Evolutionary conservation across 2,329 filamentous ascomycete genomes (phyloP).

Genomic region (Metarhizium humberi): DNA sequence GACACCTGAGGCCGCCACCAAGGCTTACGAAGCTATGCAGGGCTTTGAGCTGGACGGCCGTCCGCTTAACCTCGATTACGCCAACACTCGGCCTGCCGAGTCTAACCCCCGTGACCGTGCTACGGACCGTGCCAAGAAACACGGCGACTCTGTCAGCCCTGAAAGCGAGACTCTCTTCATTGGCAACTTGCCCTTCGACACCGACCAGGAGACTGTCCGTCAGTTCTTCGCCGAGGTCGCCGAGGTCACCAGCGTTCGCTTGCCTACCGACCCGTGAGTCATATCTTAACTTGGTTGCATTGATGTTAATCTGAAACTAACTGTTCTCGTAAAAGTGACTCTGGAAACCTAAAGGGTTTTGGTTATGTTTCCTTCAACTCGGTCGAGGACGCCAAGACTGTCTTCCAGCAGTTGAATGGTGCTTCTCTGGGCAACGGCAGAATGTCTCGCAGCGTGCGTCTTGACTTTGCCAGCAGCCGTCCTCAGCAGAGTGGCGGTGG

Average conservation of each 20-base stretch:
- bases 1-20: constrained; percentile 55
- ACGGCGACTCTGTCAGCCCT: constrained; percentile 70
- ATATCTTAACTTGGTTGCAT: neutral
- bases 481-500: constrained; percentile 47
- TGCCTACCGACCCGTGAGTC: constrained; percentile 72
- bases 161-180: constrained; percentile 84
- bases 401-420: constrained; percentile 62
- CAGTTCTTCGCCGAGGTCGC: constrained; percentile 66
- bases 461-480: constrained; percentile 71
- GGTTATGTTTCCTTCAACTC: constrained; percentile 81
- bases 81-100: constrained; percentile 53
- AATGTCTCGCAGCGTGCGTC: constrained; percentile 63
- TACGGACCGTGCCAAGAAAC: constrained; percentile 55
- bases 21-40: constrained; percentile 67
- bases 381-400: constrained; percentile 73
- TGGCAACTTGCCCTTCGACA: constrained; percentile 81
- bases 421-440: constrained; percentile 53
- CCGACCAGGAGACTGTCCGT: constrained; percentile 64
- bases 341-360: constrained; percentile 81
- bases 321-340: constrained; percentile 43
- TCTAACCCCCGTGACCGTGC: constrained; percentile 46
- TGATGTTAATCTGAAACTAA: constrained; percentile 18
- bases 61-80: constrained; percentile 69
- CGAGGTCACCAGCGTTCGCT: constrained; percentile 67
- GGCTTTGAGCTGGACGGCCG: constrained; percentile 67